Evolutionary conservation across 768 basidiomycete genomes (phyloP), one percentile per base, ranked within the genome.

Genomic region (Infundibulicybe gibba): DNA sequence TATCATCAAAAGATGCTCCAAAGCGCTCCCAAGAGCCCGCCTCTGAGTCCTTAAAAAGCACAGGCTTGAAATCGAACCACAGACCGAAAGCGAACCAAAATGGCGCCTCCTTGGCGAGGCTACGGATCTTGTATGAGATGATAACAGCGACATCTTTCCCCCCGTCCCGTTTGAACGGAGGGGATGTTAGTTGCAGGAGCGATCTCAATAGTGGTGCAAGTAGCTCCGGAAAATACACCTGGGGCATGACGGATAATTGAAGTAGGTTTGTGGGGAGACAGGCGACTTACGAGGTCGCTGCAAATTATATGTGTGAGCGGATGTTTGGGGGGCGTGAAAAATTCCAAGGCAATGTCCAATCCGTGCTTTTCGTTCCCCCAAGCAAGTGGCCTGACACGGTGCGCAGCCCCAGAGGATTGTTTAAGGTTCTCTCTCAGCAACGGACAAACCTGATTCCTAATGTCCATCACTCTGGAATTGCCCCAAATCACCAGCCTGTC

Each of bases 141-240:
- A 87, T 61, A 40, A 92, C 58, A 11, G 69, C 52, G 32, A 68
- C 66, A 5, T 59, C 49, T 32, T 46, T 44, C 30, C 35, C 35
- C 11, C 34, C 53, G 6, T 41, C 41, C 14, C 48, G 19, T 9
- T 44, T 21, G 37, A 75, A 78, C 0, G 75, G 66, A 4, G 70
- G 70, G 1, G 83, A 79, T 0, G 91, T 84, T 16, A 94, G 70
- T 16, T 85, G 76, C 3, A 95, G 66, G 11, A 94, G 71, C 2
- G 86, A 81, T 2, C 84, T 79, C 15, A 94, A 68, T 14, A 94
- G 76, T 4, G 87, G 87, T 0, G 81, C 87, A 10, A 90, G 72
- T 1, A 94, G 77, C 48, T 88, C 80, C 0, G 89, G 87, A 57
- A 94, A 94, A 64, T 94, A 94, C 11, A 94, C 79, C 87, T 93